Conservation (phyloP, 2,329 filamentous ascomycete genomes). For the Ciborinia camelliae region DNA sequence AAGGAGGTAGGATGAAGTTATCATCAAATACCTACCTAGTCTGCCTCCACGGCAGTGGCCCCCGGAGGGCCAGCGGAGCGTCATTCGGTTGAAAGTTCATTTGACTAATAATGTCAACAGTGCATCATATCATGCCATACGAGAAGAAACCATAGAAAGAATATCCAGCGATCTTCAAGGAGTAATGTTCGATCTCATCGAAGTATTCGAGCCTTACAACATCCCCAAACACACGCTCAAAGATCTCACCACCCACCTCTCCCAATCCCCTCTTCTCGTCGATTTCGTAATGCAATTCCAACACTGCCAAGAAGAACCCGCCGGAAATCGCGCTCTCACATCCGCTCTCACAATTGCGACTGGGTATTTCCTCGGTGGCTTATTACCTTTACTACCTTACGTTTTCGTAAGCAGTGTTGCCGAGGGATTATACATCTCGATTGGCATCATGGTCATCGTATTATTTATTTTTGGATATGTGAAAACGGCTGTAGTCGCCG, state of each 20-base stretch:
- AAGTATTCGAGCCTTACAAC: slow-evolving; percentile 39
- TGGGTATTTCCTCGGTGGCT: slow-evolving; percentile 55
- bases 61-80: neutral
- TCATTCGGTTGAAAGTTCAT: neutral
- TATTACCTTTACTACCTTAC: slow-evolving; percentile 55
- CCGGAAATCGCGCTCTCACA: slow-evolving; percentile 35
- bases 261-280: slow-evolving; percentile 36
- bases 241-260: slow-evolving; percentile 39
- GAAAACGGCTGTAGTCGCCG: slow-evolving; percentile 55
- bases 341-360: slow-evolving; percentile 54
- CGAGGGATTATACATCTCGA: slow-evolving; percentile 54
- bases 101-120: slow-evolving; percentile 28
- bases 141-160: slow-evolving; percentile 32
- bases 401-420: slow-evolving; percentile 46
- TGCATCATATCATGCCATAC: slow-evolving; percentile 35
- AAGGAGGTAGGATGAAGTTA: neutral
- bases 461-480: slow-evolving; percentile 63
- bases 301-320: slow-evolving; percentile 35
- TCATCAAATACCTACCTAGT: neutral
- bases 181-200: slow-evolving; percentile 34
- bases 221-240: slow-evolving; percentile 34
- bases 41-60: neutral
- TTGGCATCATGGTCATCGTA: slow-evolving; percentile 57
- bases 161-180: slow-evolving; percentile 30
- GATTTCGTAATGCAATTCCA: slow-evolving; percentile 43